Evolutionary conservation across 2,329 filamentous ascomycete species (phyloP), one percentile per base, ranked within the genome.

Genomic region (Fonsecaea pedrosoi): DNA sequence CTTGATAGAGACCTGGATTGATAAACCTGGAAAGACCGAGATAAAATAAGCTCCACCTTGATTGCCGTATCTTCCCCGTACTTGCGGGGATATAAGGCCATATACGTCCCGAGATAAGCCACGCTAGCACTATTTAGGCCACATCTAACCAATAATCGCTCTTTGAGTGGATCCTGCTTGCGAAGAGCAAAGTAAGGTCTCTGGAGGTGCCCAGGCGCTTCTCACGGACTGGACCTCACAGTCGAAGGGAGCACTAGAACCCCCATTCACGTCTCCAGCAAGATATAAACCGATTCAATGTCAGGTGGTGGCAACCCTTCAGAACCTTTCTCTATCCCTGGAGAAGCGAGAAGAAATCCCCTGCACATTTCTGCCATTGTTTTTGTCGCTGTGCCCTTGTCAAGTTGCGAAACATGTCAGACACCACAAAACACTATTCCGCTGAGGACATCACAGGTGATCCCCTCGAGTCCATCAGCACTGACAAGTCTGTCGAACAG

Each of bases 241-340:
- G 13, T 42, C 13, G 9, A 42, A 42, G 38, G 38, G 38, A 42
- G 13, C 38, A 10, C 38, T 12, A 2, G 15, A 42, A 42, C 38
- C 13, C 38, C 38, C 13, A 21, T 42, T 15, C 12, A 42, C 38
- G 10, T 42, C 15, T 13, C 15, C 13, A 42, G 12, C 38, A 54
- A 54, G 50, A 54, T 54, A 54, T 54, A 54, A 54, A n/a, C 25
- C n/a, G 6, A 54, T 30, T 13, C 50, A 54, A 54, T 25, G 50
- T 54, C 50, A 10, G n/a, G 50, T 54, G 10, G 50, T 34, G 50
- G 21, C 50, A 34, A 34, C 32, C 50, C 34, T 37, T 10, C 10
- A 37, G 34, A 10, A 1, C 10, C 34, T 37, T 54, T 6, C 50
- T 34, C 50, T 5, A 25, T 18, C 9, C 15, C 50, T 25, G 50